These are phyloP conservation scores for Cylindrotheca closterium DNA, from an alignment of 108 stramenopile species.

Conservation along the genomic window DNA sequence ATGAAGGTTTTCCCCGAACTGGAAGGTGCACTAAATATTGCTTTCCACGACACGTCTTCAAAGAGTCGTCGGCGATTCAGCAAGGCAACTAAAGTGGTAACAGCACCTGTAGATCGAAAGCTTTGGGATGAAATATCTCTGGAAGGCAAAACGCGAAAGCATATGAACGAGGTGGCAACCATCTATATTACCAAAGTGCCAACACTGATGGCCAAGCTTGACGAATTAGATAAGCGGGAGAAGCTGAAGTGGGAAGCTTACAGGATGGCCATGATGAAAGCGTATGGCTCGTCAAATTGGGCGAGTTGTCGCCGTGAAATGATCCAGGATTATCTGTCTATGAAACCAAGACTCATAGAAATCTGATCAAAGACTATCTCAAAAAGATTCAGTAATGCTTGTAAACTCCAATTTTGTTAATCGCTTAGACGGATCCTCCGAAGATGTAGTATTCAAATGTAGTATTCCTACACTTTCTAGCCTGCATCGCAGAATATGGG, in stretches of 20 bases:
- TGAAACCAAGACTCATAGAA: too few species aligned
- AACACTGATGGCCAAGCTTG: constrained; percentile 9
- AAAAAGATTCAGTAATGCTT: too few species aligned
- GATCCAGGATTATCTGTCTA: constrained; percentile 2
- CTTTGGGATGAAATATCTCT: constrained; percentile 29
- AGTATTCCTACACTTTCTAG: too few species aligned
- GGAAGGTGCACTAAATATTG: constrained; percentile 16
- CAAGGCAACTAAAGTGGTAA: constrained; percentile 1
- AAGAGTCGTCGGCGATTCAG: constrained; percentile 31
- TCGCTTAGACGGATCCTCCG: too few species aligned
- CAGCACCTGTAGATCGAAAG: constrained; percentile 4
- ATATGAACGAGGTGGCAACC: constrained; percentile 20
- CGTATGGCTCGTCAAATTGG: background rate
- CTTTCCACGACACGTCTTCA: constrained; percentile 11
- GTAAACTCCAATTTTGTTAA: too few species aligned
- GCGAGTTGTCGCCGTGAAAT: background rate
- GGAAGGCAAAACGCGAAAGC: constrained; percentile 21
- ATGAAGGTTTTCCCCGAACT: constrained; percentile 44
- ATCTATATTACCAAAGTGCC: constrained; percentile 34
- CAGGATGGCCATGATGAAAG: background rate
- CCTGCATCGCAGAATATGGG: too few species aligned
- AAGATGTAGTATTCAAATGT: too few species aligned
- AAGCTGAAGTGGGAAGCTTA: background rate
- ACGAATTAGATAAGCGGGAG: constrained; percentile 7
- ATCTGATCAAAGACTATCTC: too few species aligned